Percentiles rank a stretch among this genome's conserved stretches.
Evolutionary conservation across 176 grass and related monocot species (phyloP).

Genomic region (Oryza coarctata): DNA sequence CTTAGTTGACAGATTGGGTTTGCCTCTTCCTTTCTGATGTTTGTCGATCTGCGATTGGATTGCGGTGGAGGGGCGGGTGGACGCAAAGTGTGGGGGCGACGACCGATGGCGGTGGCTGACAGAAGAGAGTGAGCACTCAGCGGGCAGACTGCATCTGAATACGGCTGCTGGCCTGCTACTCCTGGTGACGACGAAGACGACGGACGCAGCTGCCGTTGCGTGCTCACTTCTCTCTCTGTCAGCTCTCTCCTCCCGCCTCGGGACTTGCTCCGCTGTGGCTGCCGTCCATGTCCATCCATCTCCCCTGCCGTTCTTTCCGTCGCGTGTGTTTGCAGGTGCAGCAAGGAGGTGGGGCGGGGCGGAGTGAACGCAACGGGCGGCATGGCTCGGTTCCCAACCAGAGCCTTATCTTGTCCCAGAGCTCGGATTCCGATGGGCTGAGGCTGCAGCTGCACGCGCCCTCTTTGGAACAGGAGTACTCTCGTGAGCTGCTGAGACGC

Average conservation of each 20-base stretch:
- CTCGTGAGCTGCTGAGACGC: neutral
- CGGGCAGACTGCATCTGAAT: constrained; percentile 47
- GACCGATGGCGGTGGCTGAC: constrained; percentile 47
- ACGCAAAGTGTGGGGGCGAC: neutral
- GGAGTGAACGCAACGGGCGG: too few relatives aligned
- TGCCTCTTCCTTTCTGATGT: neutral
- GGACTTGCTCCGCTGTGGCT: constrained; percentile 35
- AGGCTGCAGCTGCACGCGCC: too few relatives aligned
- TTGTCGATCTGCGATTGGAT: neutral
- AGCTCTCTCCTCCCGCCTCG: constrained; percentile 31
- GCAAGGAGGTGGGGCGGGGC: too few relatives aligned
- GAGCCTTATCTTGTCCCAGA: constrained; percentile 43
- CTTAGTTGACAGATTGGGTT: neutral
- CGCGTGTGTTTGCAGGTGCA: neutral
- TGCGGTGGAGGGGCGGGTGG: neutral
- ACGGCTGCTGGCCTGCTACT: neutral
- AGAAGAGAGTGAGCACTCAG: constrained; percentile 78
- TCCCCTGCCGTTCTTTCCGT: neutral
- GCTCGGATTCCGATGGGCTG: constrained; percentile 19
- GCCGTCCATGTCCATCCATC: neutral
- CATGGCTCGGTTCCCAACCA: constrained; percentile 17
- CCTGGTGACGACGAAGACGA: neutral
- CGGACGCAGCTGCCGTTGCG: constrained; percentile 44
- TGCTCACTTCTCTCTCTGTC: constrained; percentile 76
- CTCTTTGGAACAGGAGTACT: constrained; percentile 20